Evolutionary conservation across 306 rosid species (phyloP).

Genomic region (Glycyrrhiza uralensis): DNA sequence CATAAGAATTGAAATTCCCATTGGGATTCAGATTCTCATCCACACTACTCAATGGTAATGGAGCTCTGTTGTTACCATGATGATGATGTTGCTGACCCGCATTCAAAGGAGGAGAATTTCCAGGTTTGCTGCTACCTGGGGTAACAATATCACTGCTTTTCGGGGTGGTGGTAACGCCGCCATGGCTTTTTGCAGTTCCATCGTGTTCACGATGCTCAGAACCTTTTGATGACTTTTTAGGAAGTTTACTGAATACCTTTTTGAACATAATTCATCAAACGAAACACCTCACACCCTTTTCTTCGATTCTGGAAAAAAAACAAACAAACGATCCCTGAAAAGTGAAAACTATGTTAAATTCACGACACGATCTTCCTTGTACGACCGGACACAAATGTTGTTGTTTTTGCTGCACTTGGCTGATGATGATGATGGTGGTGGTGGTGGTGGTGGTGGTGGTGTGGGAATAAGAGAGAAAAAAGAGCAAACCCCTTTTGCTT

Average conservation of each 20-base stretch:
- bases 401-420: background rate
- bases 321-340: background rate
- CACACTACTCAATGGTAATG: slow-evolving; percentile 20
- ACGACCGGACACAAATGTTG: slow-evolving; percentile 7
- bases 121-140: slow-evolving; percentile 39
- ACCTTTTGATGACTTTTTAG: slow-evolving; percentile 57
- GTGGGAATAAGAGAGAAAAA: background rate
- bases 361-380: background rate
- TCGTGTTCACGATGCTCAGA: slow-evolving; percentile 44
- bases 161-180: slow-evolving; percentile 15
- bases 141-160: slow-evolving; percentile 36
- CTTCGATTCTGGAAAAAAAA: background rate
- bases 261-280: slow-evolving; percentile 54
- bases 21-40: slow-evolving; percentile 46
- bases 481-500: background rate
- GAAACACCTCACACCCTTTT: slow-evolving; percentile 10
- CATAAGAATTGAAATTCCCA: slow-evolving; percentile 51
- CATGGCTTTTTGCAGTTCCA: slow-evolving; percentile 37
- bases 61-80: slow-evolving; percentile 44
- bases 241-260: slow-evolving; percentile 56
- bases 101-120: slow-evolving; percentile 41
- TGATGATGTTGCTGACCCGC: slow-evolving; percentile 1
- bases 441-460: too few relatives aligned
- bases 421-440: too few relatives aligned
- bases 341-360: too few relatives aligned